Conservation (phyloP, 2,329 filamentous ascomycete species). For the Tolypocladium pustulatum region DNA sequence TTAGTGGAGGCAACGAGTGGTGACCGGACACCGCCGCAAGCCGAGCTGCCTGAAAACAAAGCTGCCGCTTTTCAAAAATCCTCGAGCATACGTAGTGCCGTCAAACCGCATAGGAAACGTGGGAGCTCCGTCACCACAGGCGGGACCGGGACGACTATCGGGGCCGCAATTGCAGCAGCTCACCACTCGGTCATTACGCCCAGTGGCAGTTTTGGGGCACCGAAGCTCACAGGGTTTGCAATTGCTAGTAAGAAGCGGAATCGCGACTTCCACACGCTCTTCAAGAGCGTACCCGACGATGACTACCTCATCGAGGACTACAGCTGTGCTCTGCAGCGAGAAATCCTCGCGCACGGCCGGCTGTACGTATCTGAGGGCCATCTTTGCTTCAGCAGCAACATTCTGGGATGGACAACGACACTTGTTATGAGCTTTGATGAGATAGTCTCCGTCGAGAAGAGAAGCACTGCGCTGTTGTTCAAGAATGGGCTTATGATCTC, state of each 20-base stretch:
- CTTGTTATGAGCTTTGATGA: slow-evolving; percentile 98
- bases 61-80: slow-evolving; percentile 45
- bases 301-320: slow-evolving; percentile 98
- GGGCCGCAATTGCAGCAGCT: slow-evolving; percentile 60
- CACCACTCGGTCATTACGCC: slow-evolving; percentile 60
- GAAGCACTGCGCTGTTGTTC: slow-evolving; percentile 89
- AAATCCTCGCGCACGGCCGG: slow-evolving; percentile 87
- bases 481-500: slow-evolving; percentile 97
- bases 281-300: slow-evolving; percentile 94
- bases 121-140: slow-evolving; percentile 68
- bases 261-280: slow-evolving; percentile 84
- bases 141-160: slow-evolving; percentile 41
- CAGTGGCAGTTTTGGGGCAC: slow-evolving; percentile 43
- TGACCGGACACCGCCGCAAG: slow-evolving; percentile 53
- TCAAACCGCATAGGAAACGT: slow-evolving; percentile 58
- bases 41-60: slow-evolving; percentile 56
- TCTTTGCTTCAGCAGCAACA: slow-evolving; percentile 98
- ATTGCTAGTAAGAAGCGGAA: slow-evolving; percentile 95
- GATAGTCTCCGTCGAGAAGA: slow-evolving; percentile 92
- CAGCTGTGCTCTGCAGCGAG: slow-evolving; percentile 88
- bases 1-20: slow-evolving; percentile 37
- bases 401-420: slow-evolving; percentile 95
- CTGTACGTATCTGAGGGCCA: slow-evolving; percentile 96
- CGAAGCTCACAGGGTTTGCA: slow-evolving; percentile 86
- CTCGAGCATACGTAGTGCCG: slow-evolving; percentile 56